Conservation (phyloP, 805 yeast genomes). For the Helenozyma rhizophorensis region DNA sequence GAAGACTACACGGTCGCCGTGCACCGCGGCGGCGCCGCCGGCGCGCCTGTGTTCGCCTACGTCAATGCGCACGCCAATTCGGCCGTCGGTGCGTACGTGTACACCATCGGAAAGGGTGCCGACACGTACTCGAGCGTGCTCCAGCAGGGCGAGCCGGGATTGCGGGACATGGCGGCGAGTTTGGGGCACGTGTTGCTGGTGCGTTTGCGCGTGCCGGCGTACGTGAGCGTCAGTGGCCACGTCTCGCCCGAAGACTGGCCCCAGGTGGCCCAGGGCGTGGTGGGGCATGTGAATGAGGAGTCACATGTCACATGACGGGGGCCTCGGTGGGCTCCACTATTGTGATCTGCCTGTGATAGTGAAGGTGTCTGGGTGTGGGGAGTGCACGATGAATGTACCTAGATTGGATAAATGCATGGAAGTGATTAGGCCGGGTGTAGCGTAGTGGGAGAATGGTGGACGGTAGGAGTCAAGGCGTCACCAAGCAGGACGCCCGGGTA, state of each 20-base stretch:
- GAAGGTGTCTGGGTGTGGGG: too few relatives aligned
- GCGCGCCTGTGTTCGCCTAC: constrained; percentile 28
- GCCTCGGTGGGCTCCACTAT: too few relatives aligned
- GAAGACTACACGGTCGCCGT: constrained; percentile 11
- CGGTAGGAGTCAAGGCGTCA: too few relatives aligned
- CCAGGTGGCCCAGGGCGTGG: constrained; percentile 10
- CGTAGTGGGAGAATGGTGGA: too few relatives aligned
- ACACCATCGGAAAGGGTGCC: constrained; percentile 31
- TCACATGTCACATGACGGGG: too few relatives aligned
- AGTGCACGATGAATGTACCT: too few relatives aligned
- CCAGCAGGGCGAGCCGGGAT: constrained; percentile 35
- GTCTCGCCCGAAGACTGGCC: constrained; percentile 18
- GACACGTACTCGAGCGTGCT: constrained; percentile 38
- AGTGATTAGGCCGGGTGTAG: too few relatives aligned
- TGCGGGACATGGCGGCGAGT: constrained; percentile 41
- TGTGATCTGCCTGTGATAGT: too few relatives aligned
- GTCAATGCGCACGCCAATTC: constrained; percentile 22
- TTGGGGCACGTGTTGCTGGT: constrained; percentile 38
- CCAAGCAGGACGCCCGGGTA: too few relatives aligned
- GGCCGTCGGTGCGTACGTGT: constrained; percentile 41
- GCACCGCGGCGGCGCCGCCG: constrained; percentile 7
- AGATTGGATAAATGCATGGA: too few relatives aligned
- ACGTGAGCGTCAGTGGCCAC: constrained; percentile 42
- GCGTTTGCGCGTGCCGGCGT: constrained; percentile 39
- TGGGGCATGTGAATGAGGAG: constrained; percentile 6